Evolutionary conservation across 225 moss, liverwort and hornwort species (phyloP).

Genomic region (Antitrichia curtipendula): DNA sequence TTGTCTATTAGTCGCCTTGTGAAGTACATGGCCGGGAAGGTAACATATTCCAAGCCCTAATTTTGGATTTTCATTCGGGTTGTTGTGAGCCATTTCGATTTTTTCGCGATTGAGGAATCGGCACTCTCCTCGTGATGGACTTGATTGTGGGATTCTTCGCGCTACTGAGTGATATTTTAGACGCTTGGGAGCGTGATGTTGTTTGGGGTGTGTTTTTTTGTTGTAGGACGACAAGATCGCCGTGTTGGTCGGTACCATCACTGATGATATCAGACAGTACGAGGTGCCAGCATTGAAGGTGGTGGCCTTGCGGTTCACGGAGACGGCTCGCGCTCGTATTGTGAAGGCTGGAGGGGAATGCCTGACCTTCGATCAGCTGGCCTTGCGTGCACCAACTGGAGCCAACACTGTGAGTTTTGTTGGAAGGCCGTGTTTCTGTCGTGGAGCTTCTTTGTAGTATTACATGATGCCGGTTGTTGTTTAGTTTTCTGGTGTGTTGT

Average conservation of each 20-base stretch:
- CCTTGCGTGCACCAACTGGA: constrained; percentile 73
- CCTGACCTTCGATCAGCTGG: constrained; percentile 78
- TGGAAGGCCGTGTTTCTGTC: background rate
- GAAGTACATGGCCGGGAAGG: constrained; percentile 77
- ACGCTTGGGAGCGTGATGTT: background rate
- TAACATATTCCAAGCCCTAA: background rate
- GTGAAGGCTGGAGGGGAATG: constrained; percentile 71
- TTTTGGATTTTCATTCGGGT: no score
- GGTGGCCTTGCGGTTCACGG: constrained; percentile 58
- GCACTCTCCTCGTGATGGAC: background rate
- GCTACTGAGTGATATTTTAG: background rate
- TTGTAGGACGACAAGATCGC: constrained; percentile 46
- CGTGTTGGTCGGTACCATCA: constrained; percentile 64
- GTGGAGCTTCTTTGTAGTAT: background rate
- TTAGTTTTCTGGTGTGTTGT: background rate
- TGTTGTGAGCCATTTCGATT: no score
- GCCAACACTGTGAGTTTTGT: constrained; percentile 31
- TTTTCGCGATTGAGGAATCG: background rate
- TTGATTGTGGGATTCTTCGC: background rate
- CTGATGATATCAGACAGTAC: constrained; percentile 64
- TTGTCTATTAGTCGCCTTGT: constrained; percentile 65
- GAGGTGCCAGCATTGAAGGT: constrained; percentile 72
- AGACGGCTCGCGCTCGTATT: constrained; percentile 67
- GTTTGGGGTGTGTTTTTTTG: background rate
- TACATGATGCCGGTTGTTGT: background rate